These are phyloP conservation scores for Pouteria campechiana DNA, from an alignment of 179 eudicot genomes.

Conservation along the genomic window DNA sequence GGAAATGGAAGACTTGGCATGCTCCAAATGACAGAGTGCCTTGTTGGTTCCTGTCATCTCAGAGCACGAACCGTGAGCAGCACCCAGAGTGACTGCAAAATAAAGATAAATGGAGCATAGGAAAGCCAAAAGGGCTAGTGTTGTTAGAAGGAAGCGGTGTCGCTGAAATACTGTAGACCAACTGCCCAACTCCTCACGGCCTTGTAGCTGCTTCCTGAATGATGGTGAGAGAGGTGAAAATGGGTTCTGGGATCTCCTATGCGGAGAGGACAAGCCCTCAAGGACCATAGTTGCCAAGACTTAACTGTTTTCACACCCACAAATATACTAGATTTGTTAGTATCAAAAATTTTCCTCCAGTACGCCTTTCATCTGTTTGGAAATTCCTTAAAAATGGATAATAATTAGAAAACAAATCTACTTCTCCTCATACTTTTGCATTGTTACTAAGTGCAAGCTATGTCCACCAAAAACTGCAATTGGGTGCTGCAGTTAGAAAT, in stretches of 20 bases:
- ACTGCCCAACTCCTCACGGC: conserved; percentile 39
- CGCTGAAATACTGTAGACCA: conserved; percentile 54
- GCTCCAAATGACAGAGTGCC: conserved; percentile 43
- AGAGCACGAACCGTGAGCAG: conserved; percentile 39
- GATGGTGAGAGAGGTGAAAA: conserved; percentile 28
- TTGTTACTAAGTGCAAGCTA: too few relatives aligned
- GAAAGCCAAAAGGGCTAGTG: conserved; percentile 64
- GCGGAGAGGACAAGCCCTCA: conserved; percentile 66
- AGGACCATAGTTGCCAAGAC: conserved; percentile 57
- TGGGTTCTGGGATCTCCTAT: conserved; percentile 44
- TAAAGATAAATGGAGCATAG: conserved; percentile 83
- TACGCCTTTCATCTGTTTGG: too few relatives aligned
- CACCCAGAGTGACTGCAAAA: conserved; percentile 78
- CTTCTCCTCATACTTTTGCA: too few relatives aligned
- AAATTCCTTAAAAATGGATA: too few relatives aligned
- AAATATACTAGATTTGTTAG: too few relatives aligned
- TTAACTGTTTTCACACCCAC: too few relatives aligned
- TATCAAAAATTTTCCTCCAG: too few relatives aligned
- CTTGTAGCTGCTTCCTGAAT: conserved; percentile 21
- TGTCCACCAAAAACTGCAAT: too few relatives aligned
- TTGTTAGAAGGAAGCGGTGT: conserved; percentile 76
- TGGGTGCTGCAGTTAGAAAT: too few relatives aligned
- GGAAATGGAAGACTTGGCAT: conserved; percentile 30
- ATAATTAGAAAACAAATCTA: too few relatives aligned
- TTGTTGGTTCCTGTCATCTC: conserved; percentile 44